These are phyloP conservation scores for Clitocybe nebularis DNA, from an alignment of 1,284 basidiomycete genomes.

Conservation along the genomic window DNA sequence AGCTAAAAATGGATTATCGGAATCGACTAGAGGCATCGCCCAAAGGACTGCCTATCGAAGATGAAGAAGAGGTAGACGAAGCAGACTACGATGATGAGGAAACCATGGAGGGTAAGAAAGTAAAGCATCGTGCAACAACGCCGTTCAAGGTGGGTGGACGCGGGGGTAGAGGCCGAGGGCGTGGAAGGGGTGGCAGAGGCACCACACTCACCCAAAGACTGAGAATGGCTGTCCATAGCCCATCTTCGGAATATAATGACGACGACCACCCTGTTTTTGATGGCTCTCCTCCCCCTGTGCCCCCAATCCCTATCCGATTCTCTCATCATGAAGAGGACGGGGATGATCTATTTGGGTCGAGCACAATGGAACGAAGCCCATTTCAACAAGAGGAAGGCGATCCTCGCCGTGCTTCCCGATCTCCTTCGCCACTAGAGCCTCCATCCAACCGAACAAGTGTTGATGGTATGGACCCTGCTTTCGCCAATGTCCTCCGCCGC, in stretches of 20 bases:
- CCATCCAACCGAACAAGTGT: constrained; percentile 59
- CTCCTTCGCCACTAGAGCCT: constrained; percentile 35
- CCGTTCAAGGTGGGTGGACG: constrained; percentile 37
- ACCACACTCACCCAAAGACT: constrained; percentile 62
- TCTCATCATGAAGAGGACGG: constrained; percentile 38
- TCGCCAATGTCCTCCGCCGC: constrained; percentile 70
- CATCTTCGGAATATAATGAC: constrained; percentile 49
- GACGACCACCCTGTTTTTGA: constrained; percentile 35
- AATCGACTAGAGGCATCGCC: constrained; percentile 45
- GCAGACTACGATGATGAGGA: constrained; percentile 40
- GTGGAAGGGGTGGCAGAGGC: constrained; percentile 47
- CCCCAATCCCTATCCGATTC: constrained; percentile 46
- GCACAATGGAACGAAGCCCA: constrained; percentile 14
- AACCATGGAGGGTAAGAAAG: constrained; percentile 25
- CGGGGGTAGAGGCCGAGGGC: constrained; percentile 35
- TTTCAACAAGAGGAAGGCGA: constrained; percentile 28
- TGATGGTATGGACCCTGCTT: constrained; percentile 81
- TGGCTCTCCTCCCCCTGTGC: constrained; percentile 46
- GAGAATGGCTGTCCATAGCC: constrained; percentile 51
- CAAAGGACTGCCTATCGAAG: constrained; percentile 33
- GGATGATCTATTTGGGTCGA: constrained; percentile 35
- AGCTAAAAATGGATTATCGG: constrained; percentile 62
- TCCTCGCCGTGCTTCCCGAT: constrained; percentile 33
- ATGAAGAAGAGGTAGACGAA: constrained; percentile 45
- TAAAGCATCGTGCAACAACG: constrained; percentile 26